These are phyloP conservation scores for Myriangium duriaei DNA, from an alignment of 2,329 filamentous ascomycete genomes.

Conservation along the genomic window DNA sequence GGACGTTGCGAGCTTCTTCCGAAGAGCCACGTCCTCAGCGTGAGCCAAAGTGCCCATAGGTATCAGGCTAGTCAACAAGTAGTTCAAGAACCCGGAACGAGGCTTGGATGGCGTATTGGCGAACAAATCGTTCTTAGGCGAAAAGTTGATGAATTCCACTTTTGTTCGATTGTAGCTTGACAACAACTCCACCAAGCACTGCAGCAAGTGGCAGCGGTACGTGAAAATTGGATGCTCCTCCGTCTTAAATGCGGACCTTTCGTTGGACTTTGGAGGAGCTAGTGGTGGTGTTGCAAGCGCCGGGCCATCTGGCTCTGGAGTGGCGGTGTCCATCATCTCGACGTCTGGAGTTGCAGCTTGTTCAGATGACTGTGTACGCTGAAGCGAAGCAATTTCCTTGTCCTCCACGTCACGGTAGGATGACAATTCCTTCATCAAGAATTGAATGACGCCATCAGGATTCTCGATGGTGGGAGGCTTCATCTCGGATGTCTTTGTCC, in stretches of 20 bases:
- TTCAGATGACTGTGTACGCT: constrained; percentile 22
- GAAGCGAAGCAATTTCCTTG: constrained; percentile 44
- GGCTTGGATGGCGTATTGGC: constrained; percentile 87
- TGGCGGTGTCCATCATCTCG: constrained; percentile 33
- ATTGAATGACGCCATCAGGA: constrained; percentile 89
- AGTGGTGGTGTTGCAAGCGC: background rate
- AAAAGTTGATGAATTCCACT: constrained; percentile 98
- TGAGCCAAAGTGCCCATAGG: constrained; percentile 54
- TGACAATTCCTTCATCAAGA: constrained; percentile 80
- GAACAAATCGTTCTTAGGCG: constrained; percentile 73
- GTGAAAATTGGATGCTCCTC: constrained; percentile 94
- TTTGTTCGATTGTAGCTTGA: constrained; percentile 90
- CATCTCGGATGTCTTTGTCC: constrained; percentile 53
- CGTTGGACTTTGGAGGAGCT: constrained; percentile 38
- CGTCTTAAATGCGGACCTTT: constrained; percentile 71
- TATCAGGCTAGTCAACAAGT: constrained; percentile 71
- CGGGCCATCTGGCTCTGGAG: constrained; percentile 20
- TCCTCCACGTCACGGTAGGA: constrained; percentile 90
- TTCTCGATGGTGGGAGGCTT: constrained; percentile 83
- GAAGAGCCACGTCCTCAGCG: constrained; percentile 60
- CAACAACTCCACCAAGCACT: constrained; percentile 80
- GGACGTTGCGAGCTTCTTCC: constrained; percentile 78
- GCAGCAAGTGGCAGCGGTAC: constrained; percentile 88
- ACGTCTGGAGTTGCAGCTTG: constrained; percentile 32
- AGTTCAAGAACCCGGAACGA: constrained; percentile 83